Percentiles rank a stretch among this genome's conserved stretches.
Evolutionary conservation across 345 rosid genomes (phyloP).

Genomic region (Pugionium dolabratum): DNA sequence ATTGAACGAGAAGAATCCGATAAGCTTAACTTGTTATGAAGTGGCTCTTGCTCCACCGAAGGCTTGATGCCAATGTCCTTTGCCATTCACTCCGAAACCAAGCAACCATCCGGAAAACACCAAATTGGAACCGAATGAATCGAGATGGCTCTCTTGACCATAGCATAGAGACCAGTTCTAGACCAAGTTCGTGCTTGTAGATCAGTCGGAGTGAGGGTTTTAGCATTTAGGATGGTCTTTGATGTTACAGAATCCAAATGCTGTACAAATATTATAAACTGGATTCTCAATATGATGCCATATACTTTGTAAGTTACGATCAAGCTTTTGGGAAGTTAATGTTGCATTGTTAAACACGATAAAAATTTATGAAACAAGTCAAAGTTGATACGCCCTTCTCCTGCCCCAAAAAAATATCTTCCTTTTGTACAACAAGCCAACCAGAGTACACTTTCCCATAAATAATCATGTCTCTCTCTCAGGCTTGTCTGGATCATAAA

Average conservation of each 20-base stretch:
- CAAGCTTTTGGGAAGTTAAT: not conserved
- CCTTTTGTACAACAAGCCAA: slow-evolving; percentile 68
- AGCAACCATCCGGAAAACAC: too few relatives aligned
- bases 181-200: slow-evolving; percentile 51
- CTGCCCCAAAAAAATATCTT: slow-evolving; percentile 41
- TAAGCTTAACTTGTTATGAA: too few relatives aligned
- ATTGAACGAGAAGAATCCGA: too few relatives aligned
- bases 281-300: too few relatives aligned
- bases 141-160: slow-evolving; percentile 36
- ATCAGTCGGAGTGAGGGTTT: slow-evolving; percentile 32
- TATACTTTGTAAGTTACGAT: slow-evolving; percentile 1
- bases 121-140: too few relatives aligned
- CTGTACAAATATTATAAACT: not conserved
- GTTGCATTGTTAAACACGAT: not conserved
- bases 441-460: slow-evolving; percentile 36
- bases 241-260: slow-evolving; percentile 11
- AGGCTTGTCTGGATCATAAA: not conserved
- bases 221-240: not conserved
- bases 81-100: too few relatives aligned
- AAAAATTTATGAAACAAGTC: not conserved
- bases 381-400: slow-evolving; percentile 3
- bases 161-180: slow-evolving; percentile 32
- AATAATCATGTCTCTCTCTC: slow-evolving; percentile 36
- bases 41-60: too few relatives aligned
- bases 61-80: too few relatives aligned